These are phyloP conservation scores for Arthrinium puccinioides DNA, from an alignment of 2,329 filamentous ascomycete species.

Conservation along the genomic window DNA sequence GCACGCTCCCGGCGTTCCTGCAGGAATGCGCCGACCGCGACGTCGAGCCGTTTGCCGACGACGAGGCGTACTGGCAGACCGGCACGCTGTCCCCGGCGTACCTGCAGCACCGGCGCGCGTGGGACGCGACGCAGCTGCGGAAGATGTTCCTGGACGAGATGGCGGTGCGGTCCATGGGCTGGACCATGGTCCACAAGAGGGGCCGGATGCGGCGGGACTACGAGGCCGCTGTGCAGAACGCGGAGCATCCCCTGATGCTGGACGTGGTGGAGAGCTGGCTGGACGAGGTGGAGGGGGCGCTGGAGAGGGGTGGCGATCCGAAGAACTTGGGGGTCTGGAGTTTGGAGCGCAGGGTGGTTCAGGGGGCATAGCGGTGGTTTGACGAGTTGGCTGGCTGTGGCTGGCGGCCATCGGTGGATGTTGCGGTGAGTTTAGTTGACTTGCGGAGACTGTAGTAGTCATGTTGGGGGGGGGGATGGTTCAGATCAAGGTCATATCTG, in stretches of 20 bases:
- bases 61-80: slow-evolving; percentile 5
- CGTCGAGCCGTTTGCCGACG: slow-evolving; percentile 6
- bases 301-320: slow-evolving; percentile 6
- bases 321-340: neutral
- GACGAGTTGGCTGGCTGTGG: neutral
- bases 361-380: neutral
- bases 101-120: slow-evolving; percentile 9
- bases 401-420: neutral
- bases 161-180: slow-evolving; percentile 11
- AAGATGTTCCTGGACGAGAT: slow-evolving; percentile 17
- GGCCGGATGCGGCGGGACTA: slow-evolving; percentile 15
- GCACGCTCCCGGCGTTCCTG: slow-evolving; percentile 23
- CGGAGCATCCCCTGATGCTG: slow-evolving; percentile 16
- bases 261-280: slow-evolving; percentile 16
- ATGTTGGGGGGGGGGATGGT: too few species aligned
- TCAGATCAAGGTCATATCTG: too few species aligned
- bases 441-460: neutral
- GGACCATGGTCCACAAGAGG: slow-evolving; percentile 10
- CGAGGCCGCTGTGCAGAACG: slow-evolving; percentile 22
- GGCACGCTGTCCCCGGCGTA: slow-evolving; percentile 8
- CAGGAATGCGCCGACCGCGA: slow-evolving; percentile 13
- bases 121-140: slow-evolving; percentile 18
- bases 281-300: slow-evolving; percentile 8
- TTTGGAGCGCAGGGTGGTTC: neutral
- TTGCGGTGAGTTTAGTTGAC: neutral